Conservation (phyloP, 192 early-diverging fungal genomes). For the Rhizophagus clarus region DNA sequence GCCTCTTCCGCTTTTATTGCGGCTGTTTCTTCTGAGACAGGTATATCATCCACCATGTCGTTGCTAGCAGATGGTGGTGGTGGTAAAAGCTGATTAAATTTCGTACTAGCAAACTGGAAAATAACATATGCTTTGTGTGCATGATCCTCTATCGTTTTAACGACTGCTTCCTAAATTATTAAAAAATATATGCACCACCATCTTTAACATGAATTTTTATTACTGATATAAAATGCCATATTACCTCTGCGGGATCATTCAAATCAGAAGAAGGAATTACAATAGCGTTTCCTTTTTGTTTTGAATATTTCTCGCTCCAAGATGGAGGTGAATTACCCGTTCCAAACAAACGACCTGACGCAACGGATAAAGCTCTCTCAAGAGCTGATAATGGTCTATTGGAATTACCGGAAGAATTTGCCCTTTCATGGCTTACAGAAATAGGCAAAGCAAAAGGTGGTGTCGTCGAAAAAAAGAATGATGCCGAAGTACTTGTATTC, state of each 20-base stretch:
- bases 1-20: slow-evolving; percentile 65
- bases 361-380: slow-evolving; percentile 56
- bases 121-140: slow-evolving; percentile 75
- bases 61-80: slow-evolving; percentile 37
- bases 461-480: slow-evolving; percentile 40
- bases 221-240: background rate
- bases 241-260: slow-evolving; percentile 33
- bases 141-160: slow-evolving; percentile 68
- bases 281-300: slow-evolving; percentile 23
- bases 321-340: slow-evolving; percentile 52
- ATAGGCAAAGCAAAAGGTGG: slow-evolving; percentile 46
- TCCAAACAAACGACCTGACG: slow-evolving; percentile 58
- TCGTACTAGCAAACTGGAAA: slow-evolving; percentile 61
- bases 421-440: slow-evolving; percentile 32
- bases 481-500: slow-evolving; percentile 31
- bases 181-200: background rate
- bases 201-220: background rate
- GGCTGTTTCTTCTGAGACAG: slow-evolving; percentile 33
- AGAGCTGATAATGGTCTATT: slow-evolving; percentile 50
- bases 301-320: slow-evolving; percentile 38
- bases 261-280: background rate
- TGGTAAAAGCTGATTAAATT: slow-evolving; percentile 58
- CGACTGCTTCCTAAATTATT: slow-evolving; percentile 49
- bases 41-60: slow-evolving; percentile 29
- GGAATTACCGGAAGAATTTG: slow-evolving; percentile 36